Percentiles rank a stretch among this genome's conserved stretches.
Evolutionary conservation across 805 yeast species (phyloP).

Genomic region (Ogataea henricii): DNA sequence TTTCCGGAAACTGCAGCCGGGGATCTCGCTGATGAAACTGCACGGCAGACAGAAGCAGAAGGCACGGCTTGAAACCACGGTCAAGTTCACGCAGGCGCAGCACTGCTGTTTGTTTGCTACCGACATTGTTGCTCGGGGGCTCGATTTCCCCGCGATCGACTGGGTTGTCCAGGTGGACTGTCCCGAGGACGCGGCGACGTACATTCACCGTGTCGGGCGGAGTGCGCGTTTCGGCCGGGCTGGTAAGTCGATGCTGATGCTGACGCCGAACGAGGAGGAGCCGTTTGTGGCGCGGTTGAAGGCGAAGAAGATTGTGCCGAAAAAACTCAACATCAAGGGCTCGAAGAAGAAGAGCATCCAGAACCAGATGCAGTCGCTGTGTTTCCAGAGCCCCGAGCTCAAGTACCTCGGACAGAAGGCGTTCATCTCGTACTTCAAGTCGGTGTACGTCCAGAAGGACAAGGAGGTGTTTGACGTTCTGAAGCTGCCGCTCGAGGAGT

Average conservation of each 20-base stretch:
- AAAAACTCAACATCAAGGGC: conserved; percentile 71
- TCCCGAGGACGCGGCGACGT: conserved; percentile 87
- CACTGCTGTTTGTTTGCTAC: conserved; percentile 85
- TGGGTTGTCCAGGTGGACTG: conserved; percentile 95
- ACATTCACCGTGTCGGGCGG: conserved; percentile 89
- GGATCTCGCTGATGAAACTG: conserved; percentile 80
- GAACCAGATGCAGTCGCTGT: conserved; percentile 82
- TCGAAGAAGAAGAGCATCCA: conserved; percentile 73
- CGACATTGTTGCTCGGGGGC: conserved; percentile 89
- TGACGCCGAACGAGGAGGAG: conserved; percentile 81
- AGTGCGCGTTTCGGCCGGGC: conserved; percentile 83
- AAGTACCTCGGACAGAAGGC: conserved; percentile 96
- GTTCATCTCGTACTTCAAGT: conserved; percentile 85
- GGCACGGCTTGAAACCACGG: conserved; percentile 81
- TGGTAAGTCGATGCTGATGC: conserved; percentile 81
- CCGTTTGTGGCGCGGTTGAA: conserved; percentile 67
- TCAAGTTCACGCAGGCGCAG: conserved; percentile 74
- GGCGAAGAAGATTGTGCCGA: conserved; percentile 66
- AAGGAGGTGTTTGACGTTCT: conserved; percentile 81
- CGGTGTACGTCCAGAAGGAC: conserved; percentile 83
- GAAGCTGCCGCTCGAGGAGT: conserved; percentile 76
- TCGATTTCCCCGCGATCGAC: conserved; percentile 89
- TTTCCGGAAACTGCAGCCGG: conserved; percentile 86
- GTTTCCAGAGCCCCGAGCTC: conserved; percentile 88
- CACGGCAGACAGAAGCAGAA: conserved; percentile 91